A percentile compares a stretch with the other conserved stretches of the same genome.
These are phyloP conservation scores for Drechmeria coniospora DNA, from an alignment of 2,329 filamentous ascomycete genomes.

Conservation along the genomic window DNA sequence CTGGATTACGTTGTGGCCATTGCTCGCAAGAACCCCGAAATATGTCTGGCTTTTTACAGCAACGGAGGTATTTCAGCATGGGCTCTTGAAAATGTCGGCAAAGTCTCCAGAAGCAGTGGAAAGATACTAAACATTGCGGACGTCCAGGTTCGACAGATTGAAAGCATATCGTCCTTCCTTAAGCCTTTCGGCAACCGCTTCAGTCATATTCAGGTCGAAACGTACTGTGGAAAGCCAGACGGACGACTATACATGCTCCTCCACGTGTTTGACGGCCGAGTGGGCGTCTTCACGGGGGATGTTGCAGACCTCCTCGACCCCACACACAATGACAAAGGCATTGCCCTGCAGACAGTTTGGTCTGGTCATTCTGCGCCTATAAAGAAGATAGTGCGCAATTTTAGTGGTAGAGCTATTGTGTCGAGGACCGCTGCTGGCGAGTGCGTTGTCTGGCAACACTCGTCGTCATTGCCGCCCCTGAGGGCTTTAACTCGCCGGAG, in stretches of 20 bases:
- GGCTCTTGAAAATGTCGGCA: slow-evolving; percentile 77
- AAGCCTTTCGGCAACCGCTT: slow-evolving; percentile 5
- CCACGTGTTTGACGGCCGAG: slow-evolving; percentile 72
- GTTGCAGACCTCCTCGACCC: slow-evolving; percentile 72
- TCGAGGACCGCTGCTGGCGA: slow-evolving; percentile 69
- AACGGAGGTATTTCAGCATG: slow-evolving; percentile 78
- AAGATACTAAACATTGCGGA: slow-evolving; percentile 80
- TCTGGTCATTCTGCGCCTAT: slow-evolving; percentile 71
- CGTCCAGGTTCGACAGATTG: slow-evolving; percentile 42
- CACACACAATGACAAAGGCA: slow-evolving; percentile 39
- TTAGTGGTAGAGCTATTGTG: slow-evolving; percentile 63
- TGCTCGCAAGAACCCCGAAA: slow-evolving; percentile 70
- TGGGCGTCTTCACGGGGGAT: slow-evolving; percentile 67
- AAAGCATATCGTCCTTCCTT: slow-evolving; percentile 23
- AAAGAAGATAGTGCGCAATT: slow-evolving; percentile 75
- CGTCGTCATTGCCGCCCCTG: background rate
- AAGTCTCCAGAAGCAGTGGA: slow-evolving; percentile 46
- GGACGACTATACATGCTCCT: slow-evolving; percentile 58
- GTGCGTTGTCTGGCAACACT: slow-evolving; percentile 68
- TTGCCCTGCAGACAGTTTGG: slow-evolving; percentile 54
- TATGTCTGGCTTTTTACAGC: slow-evolving; percentile 76
- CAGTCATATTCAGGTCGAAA: slow-evolving; percentile 51
- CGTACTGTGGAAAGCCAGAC: slow-evolving; percentile 51
- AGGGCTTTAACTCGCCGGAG: slow-evolving; percentile 56
- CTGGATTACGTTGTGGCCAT: slow-evolving; percentile 76